phyloP scores from a whole-genome alignment of 176 grass and related monocot genomes.

The Eremochloa ophiuroides region DNA sequence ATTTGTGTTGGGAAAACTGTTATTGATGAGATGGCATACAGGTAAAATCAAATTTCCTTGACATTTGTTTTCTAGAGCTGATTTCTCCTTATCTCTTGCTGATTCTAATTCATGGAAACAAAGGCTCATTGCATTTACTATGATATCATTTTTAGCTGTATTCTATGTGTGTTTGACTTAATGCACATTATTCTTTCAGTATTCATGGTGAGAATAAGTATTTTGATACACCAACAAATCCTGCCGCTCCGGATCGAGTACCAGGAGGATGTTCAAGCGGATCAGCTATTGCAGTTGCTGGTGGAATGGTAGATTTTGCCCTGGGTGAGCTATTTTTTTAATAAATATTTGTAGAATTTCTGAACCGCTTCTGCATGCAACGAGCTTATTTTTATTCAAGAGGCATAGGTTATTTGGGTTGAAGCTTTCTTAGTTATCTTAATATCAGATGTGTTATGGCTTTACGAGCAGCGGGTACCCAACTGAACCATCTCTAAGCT shows the following conservation, averaged over 20 bases:
- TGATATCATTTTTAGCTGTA: not conserved
- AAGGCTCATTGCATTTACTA: slow-evolving; percentile 1
- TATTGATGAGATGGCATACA: slow-evolving; percentile 93
- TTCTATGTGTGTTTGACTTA: slow-evolving; percentile 10
- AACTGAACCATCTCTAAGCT: not conserved
- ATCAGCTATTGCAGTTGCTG: slow-evolving; percentile 89
- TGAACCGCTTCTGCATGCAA: not conserved
- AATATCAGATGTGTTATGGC: not conserved
- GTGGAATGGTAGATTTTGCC: slow-evolving; percentile 90
- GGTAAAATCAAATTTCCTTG: slow-evolving; percentile 37
- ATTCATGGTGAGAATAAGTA: slow-evolving; percentile 88
- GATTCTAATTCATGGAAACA: not conserved
- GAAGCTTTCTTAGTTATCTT: not conserved
- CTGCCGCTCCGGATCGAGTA: slow-evolving; percentile 49
- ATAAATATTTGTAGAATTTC: not conserved
- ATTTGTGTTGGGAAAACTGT: slow-evolving; percentile 91
- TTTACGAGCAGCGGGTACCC: not conserved
- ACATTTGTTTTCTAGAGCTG: not conserved
- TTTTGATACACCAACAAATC: slow-evolving; percentile 84
- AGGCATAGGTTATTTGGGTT: slow-evolving; percentile 7
- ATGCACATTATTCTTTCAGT: slow-evolving; percentile 39
- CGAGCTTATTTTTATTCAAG: not conserved
- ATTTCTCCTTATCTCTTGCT: not conserved
- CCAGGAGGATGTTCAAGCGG: slow-evolving; percentile 96
- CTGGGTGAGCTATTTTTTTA: slow-evolving; percentile 54